Evolutionary conservation across 768 basidiomycete species (phyloP).

Genomic region (Pisolithus marmoratus): DNA sequence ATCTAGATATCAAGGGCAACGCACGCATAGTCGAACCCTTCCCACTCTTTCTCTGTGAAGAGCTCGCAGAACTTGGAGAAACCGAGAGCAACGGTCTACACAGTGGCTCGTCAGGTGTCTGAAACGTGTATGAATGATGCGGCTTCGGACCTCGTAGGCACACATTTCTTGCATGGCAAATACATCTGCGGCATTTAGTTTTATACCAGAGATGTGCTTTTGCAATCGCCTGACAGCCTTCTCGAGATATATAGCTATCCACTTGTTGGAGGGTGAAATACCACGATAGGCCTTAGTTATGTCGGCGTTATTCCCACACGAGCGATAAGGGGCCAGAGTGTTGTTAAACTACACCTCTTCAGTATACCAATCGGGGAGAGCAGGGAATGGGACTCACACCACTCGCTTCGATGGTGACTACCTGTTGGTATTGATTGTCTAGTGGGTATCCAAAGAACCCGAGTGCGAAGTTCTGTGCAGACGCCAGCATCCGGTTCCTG

Average conservation of each 20-base stretch:
- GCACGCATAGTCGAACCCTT: constrained; percentile 79
- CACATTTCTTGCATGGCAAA: constrained; percentile 75
- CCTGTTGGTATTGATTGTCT: constrained; percentile 39
- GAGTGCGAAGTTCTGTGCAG: constrained; percentile 47
- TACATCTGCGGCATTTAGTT: constrained; percentile 56
- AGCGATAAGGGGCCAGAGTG: constrained; percentile 35
- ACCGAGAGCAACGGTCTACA: constrained; percentile 76
- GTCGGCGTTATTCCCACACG: constrained; percentile 53
- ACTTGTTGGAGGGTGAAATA: constrained; percentile 45
- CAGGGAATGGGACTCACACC: constrained; percentile 24
- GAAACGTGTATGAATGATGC: not conserved
- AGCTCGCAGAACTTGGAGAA: constrained; percentile 85
- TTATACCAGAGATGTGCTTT: constrained; percentile 48
- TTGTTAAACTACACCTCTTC: constrained; percentile 38
- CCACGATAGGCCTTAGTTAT: constrained; percentile 46
- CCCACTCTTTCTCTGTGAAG: constrained; percentile 86
- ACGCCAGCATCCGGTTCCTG: constrained; percentile 47
- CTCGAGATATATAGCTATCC: constrained; percentile 65
- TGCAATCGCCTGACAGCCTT: constrained; percentile 55
- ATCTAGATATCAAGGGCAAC: constrained; percentile 17
- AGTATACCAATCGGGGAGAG: not conserved
- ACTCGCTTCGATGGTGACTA: constrained; percentile 35
- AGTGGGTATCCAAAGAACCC: constrained; percentile 48
- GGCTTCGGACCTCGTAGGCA: constrained; percentile 58
- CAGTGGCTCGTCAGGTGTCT: not conserved